Base-by-base conservation (phyloP, 2,329 filamentous ascomycete species). In the Paecilomyces sp. region DNA sequence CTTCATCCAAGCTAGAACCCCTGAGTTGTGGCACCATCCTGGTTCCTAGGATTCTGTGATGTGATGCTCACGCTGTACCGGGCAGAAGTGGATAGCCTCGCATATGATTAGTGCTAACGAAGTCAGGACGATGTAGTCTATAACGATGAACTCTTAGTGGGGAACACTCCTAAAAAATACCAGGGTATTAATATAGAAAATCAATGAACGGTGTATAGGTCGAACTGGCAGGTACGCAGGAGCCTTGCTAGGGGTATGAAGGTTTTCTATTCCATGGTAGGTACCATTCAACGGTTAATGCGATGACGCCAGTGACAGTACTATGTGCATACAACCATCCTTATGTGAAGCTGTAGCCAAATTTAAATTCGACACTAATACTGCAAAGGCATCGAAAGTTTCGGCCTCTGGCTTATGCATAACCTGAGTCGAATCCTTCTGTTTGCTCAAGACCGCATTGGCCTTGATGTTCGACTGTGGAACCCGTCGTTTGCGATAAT, bases 41-140 rank as follows among this genome's bases (percentile, higher is more conserved):
- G 54, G 41, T 56, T 31, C 7, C 18, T 53, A 28, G 51, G 13
- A 28, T 12, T 53, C 5, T 28, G 8, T 2, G 58, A 57, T 58
- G 62, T 61, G 55, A 30, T 50, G 11, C 6, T 24, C 56, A 57
- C 47, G 30, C 41, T 9, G 55, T 24, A 24, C n/a, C 50, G 13
- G 36, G 59, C 28, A 52, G 47, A 47, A 47, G 5, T 47, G 41
- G 41, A 47, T 47, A 47, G 9, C 5, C 31, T 22, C 15, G 41
- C 41, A 18, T 9, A 5, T 11, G 41, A 18, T 18, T 47, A 18
- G 18, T 18, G 2, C n/a, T 47, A 18, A 18, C 41, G 6, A 18
- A 47, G 18, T 22, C 31, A 33, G 15, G n/a, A 18, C 1, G 41
- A 47, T n/a, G 15, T 18, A 9, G n/a, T 22, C 18, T 47, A 18